These are phyloP conservation scores for Ceratocystis cubensis DNA, from an alignment of 2,329 filamentous ascomycete genomes.

Conservation along the genomic window DNA sequence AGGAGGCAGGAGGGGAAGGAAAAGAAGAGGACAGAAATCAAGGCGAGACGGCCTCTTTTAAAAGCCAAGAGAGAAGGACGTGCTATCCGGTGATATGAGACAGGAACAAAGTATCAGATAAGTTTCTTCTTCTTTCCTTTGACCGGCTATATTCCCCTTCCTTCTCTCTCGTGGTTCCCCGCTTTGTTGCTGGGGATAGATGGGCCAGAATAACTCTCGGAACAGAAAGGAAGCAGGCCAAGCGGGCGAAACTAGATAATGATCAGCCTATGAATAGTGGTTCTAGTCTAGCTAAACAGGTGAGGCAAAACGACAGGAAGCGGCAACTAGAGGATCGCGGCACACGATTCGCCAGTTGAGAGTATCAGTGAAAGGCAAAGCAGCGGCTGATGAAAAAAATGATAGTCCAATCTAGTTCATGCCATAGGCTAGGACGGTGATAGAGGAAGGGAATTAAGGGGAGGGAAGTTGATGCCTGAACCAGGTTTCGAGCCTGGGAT, in stretches of 20 bases:
- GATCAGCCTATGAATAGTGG: not conserved
- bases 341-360: not conserved
- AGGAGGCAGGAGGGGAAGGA: constrained; percentile 6
- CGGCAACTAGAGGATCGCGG: not conserved
- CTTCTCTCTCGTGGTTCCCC: not conserved
- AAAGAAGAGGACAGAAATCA: constrained; percentile 2
- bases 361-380: not conserved
- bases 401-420: not conserved
- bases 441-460: not conserved
- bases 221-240: not conserved
- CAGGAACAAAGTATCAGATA: constrained; percentile 6
- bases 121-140: not conserved
- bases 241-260: not conserved
- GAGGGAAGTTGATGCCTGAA: not conserved
- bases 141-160: not conserved
- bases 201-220: not conserved
- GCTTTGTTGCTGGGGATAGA: not conserved
- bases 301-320: not conserved
- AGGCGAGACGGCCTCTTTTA: constrained; percentile 16
- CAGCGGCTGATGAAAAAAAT: not conserved
- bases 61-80: constrained; percentile 9
- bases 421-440: not conserved
- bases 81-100: not conserved
- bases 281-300: not conserved
- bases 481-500: not conserved